Percentiles rank a stretch among this genome's conserved stretches.
Evolutionary conservation across 345 rosid species (phyloP).

Genomic region (Aurinia saxatilis): DNA sequence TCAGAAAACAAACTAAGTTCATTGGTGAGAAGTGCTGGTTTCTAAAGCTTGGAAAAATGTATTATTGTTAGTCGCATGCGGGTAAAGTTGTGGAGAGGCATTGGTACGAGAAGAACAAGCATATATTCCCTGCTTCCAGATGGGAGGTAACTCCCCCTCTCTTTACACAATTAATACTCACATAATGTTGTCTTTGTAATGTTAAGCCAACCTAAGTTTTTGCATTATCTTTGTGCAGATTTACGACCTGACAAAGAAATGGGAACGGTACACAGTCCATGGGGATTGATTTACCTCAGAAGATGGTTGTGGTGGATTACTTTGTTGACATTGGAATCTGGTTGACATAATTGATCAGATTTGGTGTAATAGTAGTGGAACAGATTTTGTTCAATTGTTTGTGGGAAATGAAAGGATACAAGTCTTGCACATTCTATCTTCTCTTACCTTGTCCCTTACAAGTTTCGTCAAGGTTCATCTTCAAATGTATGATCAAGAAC

Average conservation of each 20-base stretch:
- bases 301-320: too few relatives aligned
- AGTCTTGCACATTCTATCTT: not conserved
- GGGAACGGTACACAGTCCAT: slow-evolving; percentile 96
- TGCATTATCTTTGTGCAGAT: slow-evolving; percentile 34
- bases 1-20: not conserved
- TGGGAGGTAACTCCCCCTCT: slow-evolving; percentile 74
- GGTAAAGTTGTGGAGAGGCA: slow-evolving; percentile 99
- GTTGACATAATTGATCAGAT: slow-evolving; percentile 4
- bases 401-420: not conserved
- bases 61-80: slow-evolving; percentile 68
- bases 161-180: not conserved
- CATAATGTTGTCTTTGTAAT: too few relatives aligned
- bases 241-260: slow-evolving; percentile 80
- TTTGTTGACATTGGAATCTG: too few relatives aligned
- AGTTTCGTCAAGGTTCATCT: too few relatives aligned
- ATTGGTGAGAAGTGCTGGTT: too few relatives aligned
- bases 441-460: too few relatives aligned
- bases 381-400: too few relatives aligned
- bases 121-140: slow-evolving; percentile 97
- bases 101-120: slow-evolving; percentile 99
- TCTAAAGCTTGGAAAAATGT: not conserved
- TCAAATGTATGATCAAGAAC: too few relatives aligned
- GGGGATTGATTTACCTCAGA: slow-evolving; percentile 49
- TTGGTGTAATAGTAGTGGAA: slow-evolving; percentile 12
- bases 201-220: not conserved